These are phyloP conservation scores for Dendrobium nobile DNA, from an alignment of 106 monocot species.

Conservation along the genomic window DNA sequence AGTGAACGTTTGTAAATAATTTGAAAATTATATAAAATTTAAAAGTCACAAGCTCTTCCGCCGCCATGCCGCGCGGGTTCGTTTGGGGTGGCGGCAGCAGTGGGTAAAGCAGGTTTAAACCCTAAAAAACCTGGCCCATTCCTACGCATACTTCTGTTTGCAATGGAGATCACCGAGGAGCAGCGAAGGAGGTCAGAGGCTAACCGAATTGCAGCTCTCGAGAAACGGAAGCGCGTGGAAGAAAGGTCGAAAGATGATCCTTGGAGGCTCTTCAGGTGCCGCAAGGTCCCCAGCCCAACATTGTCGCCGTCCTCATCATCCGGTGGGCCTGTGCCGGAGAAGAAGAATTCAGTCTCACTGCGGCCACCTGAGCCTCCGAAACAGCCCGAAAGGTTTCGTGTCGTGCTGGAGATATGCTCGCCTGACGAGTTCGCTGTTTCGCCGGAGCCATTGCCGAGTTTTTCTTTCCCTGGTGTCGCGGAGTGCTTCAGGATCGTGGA, in stretches of 20 bases:
- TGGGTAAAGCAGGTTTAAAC: background rate
- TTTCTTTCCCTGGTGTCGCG: slow-evolving; percentile 45
- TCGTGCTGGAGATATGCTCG: slow-evolving; percentile 69
- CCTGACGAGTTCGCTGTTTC: slow-evolving; percentile 74
- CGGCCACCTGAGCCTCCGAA: slow-evolving; percentile 16
- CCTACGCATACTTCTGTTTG: background rate
- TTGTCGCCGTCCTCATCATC: background rate
- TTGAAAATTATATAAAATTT: too few species aligned
- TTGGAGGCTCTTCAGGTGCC: slow-evolving; percentile 69
- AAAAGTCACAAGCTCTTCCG: too few species aligned
- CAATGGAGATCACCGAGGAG: slow-evolving; percentile 91
- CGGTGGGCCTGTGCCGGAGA: too few species aligned
- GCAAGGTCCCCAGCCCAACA: slow-evolving; percentile 28
- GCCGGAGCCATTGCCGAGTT: slow-evolving; percentile 43
- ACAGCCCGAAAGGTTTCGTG: slow-evolving; percentile 23
- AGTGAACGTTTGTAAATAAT: too few species aligned
- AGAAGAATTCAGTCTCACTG: slow-evolving; percentile 1
- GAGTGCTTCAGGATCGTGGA: slow-evolving; percentile 55
- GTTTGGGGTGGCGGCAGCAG: too few species aligned
- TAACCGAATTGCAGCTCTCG: slow-evolving; percentile 89
- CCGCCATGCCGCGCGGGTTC: too few species aligned
- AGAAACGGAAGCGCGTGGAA: slow-evolving; percentile 63
- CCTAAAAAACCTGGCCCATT: background rate
- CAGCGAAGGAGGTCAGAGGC: slow-evolving; percentile 76
- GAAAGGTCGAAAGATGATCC: slow-evolving; percentile 11